Conservation (phyloP, 1,284 basidiomycete genomes). For the Pisolithus thermaeus region DNA sequence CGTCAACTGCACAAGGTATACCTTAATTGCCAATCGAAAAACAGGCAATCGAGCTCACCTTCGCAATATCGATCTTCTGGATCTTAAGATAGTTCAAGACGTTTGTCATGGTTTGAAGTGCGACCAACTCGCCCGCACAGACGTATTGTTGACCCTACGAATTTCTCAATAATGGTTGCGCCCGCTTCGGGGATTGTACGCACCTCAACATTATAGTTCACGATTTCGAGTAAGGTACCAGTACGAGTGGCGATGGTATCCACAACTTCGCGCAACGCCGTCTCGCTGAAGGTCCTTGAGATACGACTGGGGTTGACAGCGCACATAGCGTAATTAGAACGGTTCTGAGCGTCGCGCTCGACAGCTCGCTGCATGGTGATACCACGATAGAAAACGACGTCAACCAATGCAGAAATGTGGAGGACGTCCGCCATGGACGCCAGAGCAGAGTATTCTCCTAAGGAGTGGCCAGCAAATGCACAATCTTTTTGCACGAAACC, state of each 20-base stretch:
- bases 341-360: constrained; percentile 86
- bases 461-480: constrained; percentile 94
- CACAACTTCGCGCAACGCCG: constrained; percentile 91
- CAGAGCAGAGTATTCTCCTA: constrained; percentile 97
- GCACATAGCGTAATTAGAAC: constrained; percentile 98
- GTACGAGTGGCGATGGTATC: constrained; percentile 80
- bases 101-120: constrained; percentile 90
- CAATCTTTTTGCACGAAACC: constrained; percentile 91
- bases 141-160: constrained; percentile 92
- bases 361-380: constrained; percentile 99
- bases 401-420: constrained; percentile 92
- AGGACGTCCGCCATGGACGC: constrained; percentile 96
- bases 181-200: constrained; percentile 15
- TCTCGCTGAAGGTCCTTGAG: constrained; percentile 89
- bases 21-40: constrained; percentile 2
- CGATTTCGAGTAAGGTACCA: constrained; percentile 86
- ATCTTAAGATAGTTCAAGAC: constrained; percentile 96
- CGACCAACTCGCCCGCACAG: constrained; percentile 92
- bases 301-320: constrained; percentile 97
- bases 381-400: constrained; percentile 98
- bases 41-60: constrained; percentile 44
- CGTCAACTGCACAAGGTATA: constrained; percentile 52
- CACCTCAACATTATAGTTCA: constrained; percentile 97
- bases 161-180: constrained; percentile 1
- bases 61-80: constrained; percentile 93